Base-by-base conservation (phyloP, 2,329 filamentous ascomycete species). In the Nigrograna mackinnonii region DNA sequence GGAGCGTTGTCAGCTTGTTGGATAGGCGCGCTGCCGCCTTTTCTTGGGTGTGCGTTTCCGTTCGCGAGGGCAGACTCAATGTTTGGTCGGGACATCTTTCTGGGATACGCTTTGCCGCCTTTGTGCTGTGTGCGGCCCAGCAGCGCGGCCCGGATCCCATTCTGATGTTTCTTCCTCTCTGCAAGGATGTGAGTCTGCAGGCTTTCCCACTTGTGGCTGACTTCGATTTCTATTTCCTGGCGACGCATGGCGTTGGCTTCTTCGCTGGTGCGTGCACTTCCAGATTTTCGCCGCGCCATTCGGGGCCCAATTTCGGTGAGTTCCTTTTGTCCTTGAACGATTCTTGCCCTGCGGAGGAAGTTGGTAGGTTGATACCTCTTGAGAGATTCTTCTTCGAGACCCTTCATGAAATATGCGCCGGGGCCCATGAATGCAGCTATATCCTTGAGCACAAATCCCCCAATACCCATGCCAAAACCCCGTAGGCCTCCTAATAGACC, bases 391-490 rank as follows among this genome's bases (percentile, higher is more conserved):
- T 84, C 85, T 22, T 80, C 75, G 0, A 85, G 59, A 0, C 85
- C 85, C 57, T 87, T 85, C 48, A 85, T 72, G 0, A 80, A 76
- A 52, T 83, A 87, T 0, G 82, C 83, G 3, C 82, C 52, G 0
- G 82, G 82, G 0, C 83, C 82, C 1, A 84, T 59, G 1, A 85
- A 43, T 5, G 84, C 85, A 0, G 83, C 75, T 5, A 86, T 73
- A 37, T 84, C 79, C 61, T 87, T 87, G 20, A 87, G 71, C 2
- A 86, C 73, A 18, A 86, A 77, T 0, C 84, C 83, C 1, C 77
- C 80, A 6, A 86, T 52, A 1, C 84, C 84, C 73, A 83, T 84
- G 12, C 80, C 83, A 0, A 83, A 67, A 4, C 77, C 77, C 37
- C 68, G 68, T 1, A 73, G 46, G n/a, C 70, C 72, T 2, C 85